Base-by-base conservation (phyloP, 345 rosid genomes). In the Camelina hispida region DNA sequence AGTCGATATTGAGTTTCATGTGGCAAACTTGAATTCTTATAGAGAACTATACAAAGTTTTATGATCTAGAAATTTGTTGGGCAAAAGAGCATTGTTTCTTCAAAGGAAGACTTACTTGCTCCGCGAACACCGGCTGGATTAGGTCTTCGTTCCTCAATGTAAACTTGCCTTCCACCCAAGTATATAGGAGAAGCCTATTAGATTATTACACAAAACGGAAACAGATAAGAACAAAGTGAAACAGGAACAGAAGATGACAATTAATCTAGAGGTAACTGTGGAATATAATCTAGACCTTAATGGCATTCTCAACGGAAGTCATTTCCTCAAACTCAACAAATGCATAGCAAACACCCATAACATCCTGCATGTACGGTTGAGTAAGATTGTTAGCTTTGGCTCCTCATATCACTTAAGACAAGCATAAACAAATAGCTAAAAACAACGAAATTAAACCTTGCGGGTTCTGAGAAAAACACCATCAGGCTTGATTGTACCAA, bases 281-380 rank as follows among this genome's bases (percentile, higher is more conserved):
- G 8, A 60, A 35, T 47, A 12, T 47, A 68, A 78, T 42, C 51
- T 44, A 74, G 66, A 95, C 99, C 97, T 88, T 86, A 69, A 95
- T 83, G 72, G 97, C 97, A 81, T 92, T 92, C 69, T 90, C 97
- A 64, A 92, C 99, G 38, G 91, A 83, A 38, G 69, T 14, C 58
- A 90, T 82, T 82, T 95, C 99, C 86, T 92, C 99, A 71, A 85
- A 95, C 85, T 95, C 99, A 25, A 95, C 97, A 75, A 92, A 95
- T 12, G 99, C 99, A 78, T 90, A 95, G 85, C 97, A 95, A 44
- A 90, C 91, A 30, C 97, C 99, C 66, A 87, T 73, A 71, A 86
- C 87, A 82, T 95, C 99, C 99, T 91, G 86, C 83, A 80, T 16
- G 35, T 48, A 59, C 37, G 18, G 58, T 42, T 72, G 58, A 0